These are phyloP conservation scores for Epichloe amarillans DNA, from an alignment of 2,329 filamentous ascomycete genomes.

Conservation along the genomic window DNA sequence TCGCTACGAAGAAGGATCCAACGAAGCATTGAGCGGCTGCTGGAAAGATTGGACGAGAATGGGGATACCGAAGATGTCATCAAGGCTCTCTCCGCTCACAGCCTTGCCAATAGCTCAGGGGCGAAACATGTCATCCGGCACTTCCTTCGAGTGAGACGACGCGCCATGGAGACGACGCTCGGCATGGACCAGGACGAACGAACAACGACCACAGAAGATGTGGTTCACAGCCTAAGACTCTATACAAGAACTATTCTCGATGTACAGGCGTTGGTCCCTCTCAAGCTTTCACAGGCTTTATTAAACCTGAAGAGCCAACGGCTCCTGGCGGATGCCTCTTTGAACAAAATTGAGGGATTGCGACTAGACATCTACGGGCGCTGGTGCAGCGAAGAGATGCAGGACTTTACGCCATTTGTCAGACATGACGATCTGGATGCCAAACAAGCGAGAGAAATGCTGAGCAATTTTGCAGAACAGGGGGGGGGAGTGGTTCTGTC, in stretches of 20 bases:
- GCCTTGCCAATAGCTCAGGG: conserved; percentile 66
- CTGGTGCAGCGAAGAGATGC: conserved; percentile 75
- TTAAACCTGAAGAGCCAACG: conserved; percentile 53
- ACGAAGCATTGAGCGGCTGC: conserved; percentile 53
- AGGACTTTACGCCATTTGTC: conserved; percentile 76
- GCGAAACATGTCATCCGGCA: conserved; percentile 66
- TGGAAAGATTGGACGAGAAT: conserved; percentile 47
- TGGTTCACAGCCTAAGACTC: conserved; percentile 54
- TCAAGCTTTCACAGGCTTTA: conserved; percentile 56
- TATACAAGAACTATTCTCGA: conserved; percentile 68
- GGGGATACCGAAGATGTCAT: conserved; percentile 41
- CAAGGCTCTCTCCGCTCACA: conserved; percentile 68
- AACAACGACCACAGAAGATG: conserved; percentile 28
- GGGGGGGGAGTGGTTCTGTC: conserved; percentile 46
- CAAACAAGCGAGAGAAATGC: conserved; percentile 43
- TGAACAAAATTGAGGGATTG: conserved; percentile 55
- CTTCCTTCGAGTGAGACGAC: conserved; percentile 60
- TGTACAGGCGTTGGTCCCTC: conserved; percentile 63
- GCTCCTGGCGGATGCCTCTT: conserved; percentile 56
- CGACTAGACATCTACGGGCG: conserved; percentile 63
- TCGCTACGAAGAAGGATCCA: conserved; percentile 50
- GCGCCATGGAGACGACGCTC: conserved; percentile 52
- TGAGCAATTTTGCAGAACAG: conserved; percentile 49
- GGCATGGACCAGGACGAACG: conserved; percentile 32
- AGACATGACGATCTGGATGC: conserved; percentile 63